Evolutionary conservation across 805 yeast genomes (phyloP).

Genomic region (Myxozyma mucilagina): DNA sequence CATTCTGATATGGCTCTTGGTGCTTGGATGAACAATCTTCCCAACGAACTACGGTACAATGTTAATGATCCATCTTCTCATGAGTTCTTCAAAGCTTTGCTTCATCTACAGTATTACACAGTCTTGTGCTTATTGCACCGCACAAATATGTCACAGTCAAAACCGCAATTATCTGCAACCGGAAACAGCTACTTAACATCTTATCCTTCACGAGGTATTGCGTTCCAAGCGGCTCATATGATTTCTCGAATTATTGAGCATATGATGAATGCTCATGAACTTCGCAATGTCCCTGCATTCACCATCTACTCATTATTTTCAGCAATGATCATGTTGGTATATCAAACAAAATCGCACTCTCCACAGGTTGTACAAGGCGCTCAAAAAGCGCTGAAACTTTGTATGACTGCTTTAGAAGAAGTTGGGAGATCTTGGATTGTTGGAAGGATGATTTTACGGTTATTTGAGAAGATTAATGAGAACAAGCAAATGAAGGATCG

Average conservation of each 20-base stretch:
- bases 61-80: conserved; percentile 56
- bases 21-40: conserved; percentile 69
- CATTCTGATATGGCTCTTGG: conserved; percentile 78
- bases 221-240: conserved; percentile 79
- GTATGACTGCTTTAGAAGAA: conserved; percentile 43
- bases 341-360: conserved; percentile 54
- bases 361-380: conserved; percentile 44
- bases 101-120: conserved; percentile 71
- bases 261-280: conserved; percentile 51
- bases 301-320: conserved; percentile 59
- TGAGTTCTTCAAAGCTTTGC: conserved; percentile 56
- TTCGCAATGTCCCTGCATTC: conserved; percentile 58
- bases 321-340: conserved; percentile 69
- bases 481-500: conserved; percentile 33
- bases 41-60: conserved; percentile 62
- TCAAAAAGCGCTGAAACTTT: conserved; percentile 40
- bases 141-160: conserved; percentile 54
- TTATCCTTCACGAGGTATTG: conserved; percentile 77
- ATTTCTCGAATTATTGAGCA: conserved; percentile 63
- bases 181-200: conserved; percentile 32
- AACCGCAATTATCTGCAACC: conserved; percentile 19
- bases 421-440: conserved; percentile 56
- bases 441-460: conserved; percentile 51
- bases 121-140: conserved; percentile 71
- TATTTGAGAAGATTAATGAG: conserved; percentile 47